Evolutionary conservation across 2,329 filamentous ascomycete species (phyloP).

Genomic region (Blastomyces emzantsi): DNA sequence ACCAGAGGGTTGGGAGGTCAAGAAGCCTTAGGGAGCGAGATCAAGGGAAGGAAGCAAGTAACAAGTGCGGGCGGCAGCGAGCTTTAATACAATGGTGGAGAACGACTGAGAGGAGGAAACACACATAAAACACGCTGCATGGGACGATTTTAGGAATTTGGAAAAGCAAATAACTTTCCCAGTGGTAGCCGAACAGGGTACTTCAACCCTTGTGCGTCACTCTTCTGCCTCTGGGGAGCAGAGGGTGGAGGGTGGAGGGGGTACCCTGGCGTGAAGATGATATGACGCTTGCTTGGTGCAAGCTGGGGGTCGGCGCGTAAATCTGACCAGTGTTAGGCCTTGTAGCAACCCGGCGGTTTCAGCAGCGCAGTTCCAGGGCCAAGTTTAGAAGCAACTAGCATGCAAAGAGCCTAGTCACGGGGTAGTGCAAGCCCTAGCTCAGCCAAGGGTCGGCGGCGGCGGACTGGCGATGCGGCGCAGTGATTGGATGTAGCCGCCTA

Average conservation of each 20-base stretch:
- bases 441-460: background rate
- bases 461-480: background rate
- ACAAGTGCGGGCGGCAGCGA: background rate
- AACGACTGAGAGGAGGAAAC: background rate
- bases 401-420: constrained; percentile 11
- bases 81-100: constrained; percentile 6
- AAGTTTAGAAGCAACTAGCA: constrained; percentile 16
- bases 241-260: background rate
- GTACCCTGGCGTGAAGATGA: background rate
- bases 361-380: constrained; percentile 4
- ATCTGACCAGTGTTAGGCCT: constrained; percentile 7
- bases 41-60: background rate
- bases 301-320: constrained; percentile 7
- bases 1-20: constrained; percentile 4
- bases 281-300: background rate
- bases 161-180: background rate
- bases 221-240: background rate
- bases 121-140: background rate
- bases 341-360: constrained; percentile 2
- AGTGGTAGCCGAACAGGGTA: constrained; percentile 8
- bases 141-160: background rate
- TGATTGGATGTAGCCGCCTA: constrained; percentile 3
- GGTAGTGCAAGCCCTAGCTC: background rate
- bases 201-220: background rate
- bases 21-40: constrained; percentile 9